Base-by-base conservation (phyloP, 2,329 filamentous ascomycete species). In the Xylariomycetidae sp. region DNA sequence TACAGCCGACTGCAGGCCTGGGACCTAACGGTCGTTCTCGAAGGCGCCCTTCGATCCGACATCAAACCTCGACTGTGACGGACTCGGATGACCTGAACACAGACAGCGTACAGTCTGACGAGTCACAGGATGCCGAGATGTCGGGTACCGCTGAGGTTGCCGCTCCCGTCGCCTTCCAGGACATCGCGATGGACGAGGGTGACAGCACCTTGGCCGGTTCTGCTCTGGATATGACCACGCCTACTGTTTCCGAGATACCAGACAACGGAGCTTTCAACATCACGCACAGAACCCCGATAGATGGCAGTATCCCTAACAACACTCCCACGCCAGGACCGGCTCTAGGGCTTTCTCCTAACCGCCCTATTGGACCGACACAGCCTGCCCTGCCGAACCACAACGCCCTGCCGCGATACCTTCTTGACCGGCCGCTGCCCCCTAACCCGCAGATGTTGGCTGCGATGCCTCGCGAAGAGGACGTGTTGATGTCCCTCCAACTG, bases 381-480 rank as follows among this genome's bases (percentile, higher is more conserved):
- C 83, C 86, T n/a, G 76, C 76, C 19, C 64, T 85, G 46, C 75
- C 80, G 6, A 78, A 72, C 37, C 54, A 58, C 22, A 76, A 82
- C 13, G 83, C 76, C 39, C 82, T 92, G 37, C 82, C 87, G 25
- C 76, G 85, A 37, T 92, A 90, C 53, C 72, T 89, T 17, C 74
- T 87, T 31, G 84, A 94, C 48, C 80, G 83, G 23, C 78, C 78
- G 29, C 61, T 82, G 32, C 72, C 78, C 23, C 77, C 84, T 17
- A 76, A 78, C 51, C 75, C 82, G 12, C 80, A 82, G 47, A 81
- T 93, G 49, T 67, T 95, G 19, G 85, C 89, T 18, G 83, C 88
- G 9, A 94, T 96, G 84, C 92, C 92, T 8, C 79, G 92, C 31
- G 92, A 98, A 50, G 92, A 98, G 59, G 92, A 98, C 52, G 92